Evolutionary conservation across 495 filamentous ascomycete species (phyloP).

Genomic region (Hypoxylon lenormandii): DNA sequence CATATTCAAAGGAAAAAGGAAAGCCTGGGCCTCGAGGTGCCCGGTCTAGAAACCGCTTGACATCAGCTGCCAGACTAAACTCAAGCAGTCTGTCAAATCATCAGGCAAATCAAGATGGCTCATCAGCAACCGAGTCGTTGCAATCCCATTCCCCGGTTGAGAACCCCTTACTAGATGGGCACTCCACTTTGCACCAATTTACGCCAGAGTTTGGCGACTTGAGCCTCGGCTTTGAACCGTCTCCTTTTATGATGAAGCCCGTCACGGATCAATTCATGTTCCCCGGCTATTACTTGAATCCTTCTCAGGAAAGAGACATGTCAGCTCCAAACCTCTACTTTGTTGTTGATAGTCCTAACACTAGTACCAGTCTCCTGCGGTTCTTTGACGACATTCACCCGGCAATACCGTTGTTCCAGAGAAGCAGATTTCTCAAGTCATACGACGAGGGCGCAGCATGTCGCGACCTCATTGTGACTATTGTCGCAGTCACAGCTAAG

Average conservation of each 20-base stretch:
- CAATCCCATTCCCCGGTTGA: not conserved
- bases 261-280: conserved; percentile 8
- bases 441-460: conserved; percentile 34
- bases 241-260: not conserved
- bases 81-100: not conserved
- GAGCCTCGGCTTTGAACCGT: conserved; percentile 5
- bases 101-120: conserved; percentile 2
- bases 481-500: conserved; percentile 46
- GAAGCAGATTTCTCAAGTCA: conserved; percentile 39
- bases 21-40: conserved; percentile 45
- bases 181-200: not conserved
- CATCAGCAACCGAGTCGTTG: not conserved
- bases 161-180: not conserved
- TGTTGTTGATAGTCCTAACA: not conserved
- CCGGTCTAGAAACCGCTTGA: conserved; percentile 12
- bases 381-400: conserved; percentile 49
- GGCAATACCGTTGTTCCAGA: conserved; percentile 51
- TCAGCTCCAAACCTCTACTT: conserved; percentile 8
- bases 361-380: conserved; percentile 14
- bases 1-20: conserved; percentile 41
- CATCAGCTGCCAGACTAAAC: not conserved
- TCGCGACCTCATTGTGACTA: conserved; percentile 43
- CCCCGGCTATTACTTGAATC: conserved; percentile 33
- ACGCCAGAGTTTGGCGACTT: not conserved
- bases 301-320: conserved; percentile 34